Evolutionary conservation across 2,329 filamentous ascomycete species (phyloP), one percentile per base, ranked within the genome.

Genomic region (Cladosporium velox): DNA sequence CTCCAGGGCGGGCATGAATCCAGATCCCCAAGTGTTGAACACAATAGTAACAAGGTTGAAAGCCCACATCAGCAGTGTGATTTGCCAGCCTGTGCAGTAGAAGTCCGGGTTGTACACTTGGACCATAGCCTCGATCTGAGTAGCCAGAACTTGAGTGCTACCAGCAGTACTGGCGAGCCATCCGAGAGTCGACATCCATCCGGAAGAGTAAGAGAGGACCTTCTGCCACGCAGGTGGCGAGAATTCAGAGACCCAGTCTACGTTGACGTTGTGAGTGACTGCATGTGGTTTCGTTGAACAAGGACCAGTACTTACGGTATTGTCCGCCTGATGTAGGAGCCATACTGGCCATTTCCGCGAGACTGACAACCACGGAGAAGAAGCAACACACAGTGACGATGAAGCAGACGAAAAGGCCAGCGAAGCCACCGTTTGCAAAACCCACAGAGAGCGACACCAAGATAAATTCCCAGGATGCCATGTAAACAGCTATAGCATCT

Each of bases 1-100:
- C 72, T 86, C 84, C 44, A 74, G 62, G 24, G 68, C 64, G 15
- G 72, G 73, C 8, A 75, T 63, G 2, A 81, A 70, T 51, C 76
- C 77, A 3, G 79, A 79, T 26, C 64, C 67, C 61, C 65, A 71
- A 3, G 69, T 71, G 62, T 74, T 75, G 67, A 74, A 70, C 3
- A 72, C n/a, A 61, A 77, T 73, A 14, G 72, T 74, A 41, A 77
- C 67, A 67, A 83, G 77, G 21, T 76, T 72, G 63, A 78, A 75
- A 1, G 72, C 74, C 26, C 75, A 66, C 69, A 76, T 74, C 49
- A 76, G 65, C 14, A 77, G 67, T 6, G 71, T 72, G 35, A 66
- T 67, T 34, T 77, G 73, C 74, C 73, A 77, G 47, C 68, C 65
- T 14, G 67, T 67, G 57, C 73, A 73, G 2, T 51, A 65, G 59